phyloP scores from a whole-genome alignment of 2,329 filamentous ascomycete species.

The Pyricularia sp. region DNA sequence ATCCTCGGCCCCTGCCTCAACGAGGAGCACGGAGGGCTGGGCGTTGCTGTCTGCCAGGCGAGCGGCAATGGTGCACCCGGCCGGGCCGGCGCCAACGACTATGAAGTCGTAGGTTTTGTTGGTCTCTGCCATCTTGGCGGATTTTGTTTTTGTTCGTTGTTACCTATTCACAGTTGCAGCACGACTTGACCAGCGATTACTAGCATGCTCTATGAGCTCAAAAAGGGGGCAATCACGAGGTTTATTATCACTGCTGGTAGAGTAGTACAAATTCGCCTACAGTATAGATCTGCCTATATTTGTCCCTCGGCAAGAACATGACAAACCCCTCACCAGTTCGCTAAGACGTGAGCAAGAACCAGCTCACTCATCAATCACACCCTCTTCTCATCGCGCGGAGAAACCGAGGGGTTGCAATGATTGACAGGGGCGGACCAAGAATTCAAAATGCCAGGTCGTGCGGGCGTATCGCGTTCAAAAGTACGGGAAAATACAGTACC shows the following conservation, averaged over 20 bases:
- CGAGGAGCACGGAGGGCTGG: neutral
- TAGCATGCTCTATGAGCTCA: neutral
- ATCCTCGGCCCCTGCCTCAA: slow-evolving; percentile 1
- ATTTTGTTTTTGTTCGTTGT: neutral
- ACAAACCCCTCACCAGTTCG: neutral
- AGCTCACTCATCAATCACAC: neutral
- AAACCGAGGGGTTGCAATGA: neutral
- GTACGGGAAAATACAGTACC: neutral
- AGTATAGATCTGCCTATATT: neutral
- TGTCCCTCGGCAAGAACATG: neutral
- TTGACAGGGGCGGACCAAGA: neutral
- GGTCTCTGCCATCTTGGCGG: neutral
- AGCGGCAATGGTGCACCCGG: slow-evolving; percentile 72
- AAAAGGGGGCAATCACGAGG: neutral
- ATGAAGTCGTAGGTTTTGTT: slow-evolving; percentile 60
- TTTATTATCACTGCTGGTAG: neutral
- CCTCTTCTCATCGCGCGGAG: neutral
- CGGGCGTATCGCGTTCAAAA: neutral
- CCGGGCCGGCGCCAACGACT: slow-evolving; percentile 74
- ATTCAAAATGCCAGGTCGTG: neutral
- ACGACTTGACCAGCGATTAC: neutral
- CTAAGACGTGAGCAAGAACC: neutral
- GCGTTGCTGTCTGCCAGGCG: slow-evolving; percentile 62
- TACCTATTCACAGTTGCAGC: neutral
- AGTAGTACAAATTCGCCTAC: neutral